Percentiles rank a stretch among this genome's conserved stretches.
Conservation (phyloP, 495 filamentous ascomycete genomes). For the Delitschia confertaspora region DNA sequence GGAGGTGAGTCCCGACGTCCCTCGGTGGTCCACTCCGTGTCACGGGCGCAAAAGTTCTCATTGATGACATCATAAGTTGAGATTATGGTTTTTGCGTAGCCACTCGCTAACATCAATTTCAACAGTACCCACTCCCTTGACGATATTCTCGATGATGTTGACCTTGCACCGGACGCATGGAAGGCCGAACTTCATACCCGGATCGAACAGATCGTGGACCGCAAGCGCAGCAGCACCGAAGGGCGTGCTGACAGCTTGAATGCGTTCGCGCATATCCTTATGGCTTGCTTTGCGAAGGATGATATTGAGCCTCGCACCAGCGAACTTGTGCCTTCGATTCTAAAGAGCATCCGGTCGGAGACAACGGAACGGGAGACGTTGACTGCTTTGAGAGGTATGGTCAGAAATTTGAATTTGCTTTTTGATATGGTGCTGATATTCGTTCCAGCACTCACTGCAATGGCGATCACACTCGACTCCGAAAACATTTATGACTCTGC, state of each 20-base stretch:
- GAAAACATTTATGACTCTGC: constrained; percentile 62
- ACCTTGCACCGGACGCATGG: constrained; percentile 49
- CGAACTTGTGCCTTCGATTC: constrained; percentile 62
- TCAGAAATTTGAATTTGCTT: not conserved
- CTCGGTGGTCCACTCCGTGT: not conserved
- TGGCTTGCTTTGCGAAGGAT: constrained; percentile 60
- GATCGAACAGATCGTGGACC: constrained; percentile 75
- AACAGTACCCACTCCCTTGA: constrained; percentile 41
- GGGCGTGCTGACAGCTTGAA: constrained; percentile 66
- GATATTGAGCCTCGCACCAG: constrained; percentile 51
- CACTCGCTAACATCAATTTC: constrained; percentile 17
- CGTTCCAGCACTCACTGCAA: constrained; percentile 56
- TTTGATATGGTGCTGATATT: not conserved
- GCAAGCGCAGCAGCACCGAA: constrained; percentile 75
- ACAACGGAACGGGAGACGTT: constrained; percentile 64
- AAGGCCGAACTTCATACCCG: constrained; percentile 57
- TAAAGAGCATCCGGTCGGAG: constrained; percentile 64
- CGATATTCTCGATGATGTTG: constrained; percentile 46
- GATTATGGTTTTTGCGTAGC: constrained; percentile 3
- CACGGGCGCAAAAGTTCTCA: not conserved
- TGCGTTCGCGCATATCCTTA: constrained; percentile 63
- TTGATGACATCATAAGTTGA: constrained; percentile 9
- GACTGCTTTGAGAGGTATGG: constrained; percentile 51
- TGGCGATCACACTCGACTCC: constrained; percentile 62
- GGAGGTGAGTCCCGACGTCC: constrained; percentile 46